phyloP scores from a whole-genome alignment of 768 basidiomycete genomes.

The Suillus hirtellus region DNA sequence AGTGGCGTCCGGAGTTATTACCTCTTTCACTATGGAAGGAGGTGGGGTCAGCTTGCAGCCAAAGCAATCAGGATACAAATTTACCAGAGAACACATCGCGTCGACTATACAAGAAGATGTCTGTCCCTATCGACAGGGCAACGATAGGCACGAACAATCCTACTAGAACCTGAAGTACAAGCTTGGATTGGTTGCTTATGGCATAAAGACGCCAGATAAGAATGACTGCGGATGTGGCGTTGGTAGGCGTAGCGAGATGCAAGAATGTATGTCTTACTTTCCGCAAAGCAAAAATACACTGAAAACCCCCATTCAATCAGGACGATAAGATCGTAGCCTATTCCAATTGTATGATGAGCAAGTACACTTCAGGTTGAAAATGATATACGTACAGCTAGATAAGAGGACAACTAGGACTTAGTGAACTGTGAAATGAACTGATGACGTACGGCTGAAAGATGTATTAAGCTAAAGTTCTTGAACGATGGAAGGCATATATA shows the following conservation, averaged over 20 bases:
- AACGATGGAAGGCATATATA: too few relatives aligned
- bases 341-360: neutral
- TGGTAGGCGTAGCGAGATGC: neutral
- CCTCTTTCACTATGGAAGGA: neutral
- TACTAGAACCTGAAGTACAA: neutral
- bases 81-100: neutral
- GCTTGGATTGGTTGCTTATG: neutral
- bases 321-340: constrained; percentile 2
- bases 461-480: neutral
- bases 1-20: too few relatives aligned
- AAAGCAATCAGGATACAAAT: neutral
- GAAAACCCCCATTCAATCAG: constrained; percentile 6
- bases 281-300: constrained; percentile 5
- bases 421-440: neutral
- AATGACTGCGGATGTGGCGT: neutral
- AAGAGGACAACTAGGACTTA: neutral
- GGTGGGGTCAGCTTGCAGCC: neutral
- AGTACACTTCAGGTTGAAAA: neutral
- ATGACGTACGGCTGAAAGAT: neutral
- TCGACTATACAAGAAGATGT: constrained; percentile 2
- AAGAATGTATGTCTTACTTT: neutral
- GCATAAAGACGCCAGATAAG: constrained; percentile 8
- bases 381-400: neutral
- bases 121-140: constrained; percentile 1
- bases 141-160: constrained; percentile 4